These are phyloP conservation scores for Mortierella claussenii DNA, from an alignment of 192 early-diverging fungal genomes.

Conservation along the genomic window DNA sequence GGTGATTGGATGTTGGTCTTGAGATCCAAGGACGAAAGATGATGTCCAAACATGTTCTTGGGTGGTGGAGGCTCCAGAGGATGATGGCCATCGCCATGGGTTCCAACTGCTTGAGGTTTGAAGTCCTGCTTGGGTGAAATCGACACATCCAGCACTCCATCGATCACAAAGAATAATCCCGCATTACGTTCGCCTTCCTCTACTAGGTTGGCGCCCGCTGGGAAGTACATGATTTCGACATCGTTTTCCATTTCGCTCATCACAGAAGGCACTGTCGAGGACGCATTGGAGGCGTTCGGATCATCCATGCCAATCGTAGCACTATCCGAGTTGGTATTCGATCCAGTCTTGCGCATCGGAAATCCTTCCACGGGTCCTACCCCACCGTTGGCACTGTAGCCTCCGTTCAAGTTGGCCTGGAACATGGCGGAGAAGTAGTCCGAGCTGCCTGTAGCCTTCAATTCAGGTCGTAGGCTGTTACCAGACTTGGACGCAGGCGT, in stretches of 20 bases:
- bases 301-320: conserved; percentile 24
- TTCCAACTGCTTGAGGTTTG: conserved; percentile 6
- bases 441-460: conserved; percentile 41
- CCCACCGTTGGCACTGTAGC: background rate
- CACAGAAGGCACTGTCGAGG: conserved; percentile 29
- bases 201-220: conserved; percentile 77
- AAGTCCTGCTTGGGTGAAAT: conserved; percentile 55
- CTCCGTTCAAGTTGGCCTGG: conserved; percentile 31
- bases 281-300: conserved; percentile 26
- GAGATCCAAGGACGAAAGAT: conserved; percentile 22
- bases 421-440: conserved; percentile 51
- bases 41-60: conserved; percentile 43
- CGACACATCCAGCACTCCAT: conserved; percentile 84
- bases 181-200: conserved; percentile 84
- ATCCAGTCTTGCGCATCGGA: conserved; percentile 37
- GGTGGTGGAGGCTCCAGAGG: conserved; percentile 8
- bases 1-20: conserved; percentile 19
- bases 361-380: background rate
- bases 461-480: conserved; percentile 15
- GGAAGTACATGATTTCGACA: conserved; percentile 79
- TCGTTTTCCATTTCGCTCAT: conserved; percentile 65
- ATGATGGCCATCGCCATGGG: background rate
- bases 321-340: conserved; percentile 33
- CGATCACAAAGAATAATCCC: conserved; percentile 94
- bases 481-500: conserved; percentile 4